A percentile compares a stretch with the other conserved stretches of the same genome.
Conservation (phyloP, 768 basidiomycete species). For the Naganishia vaughanmartiniae region DNA sequence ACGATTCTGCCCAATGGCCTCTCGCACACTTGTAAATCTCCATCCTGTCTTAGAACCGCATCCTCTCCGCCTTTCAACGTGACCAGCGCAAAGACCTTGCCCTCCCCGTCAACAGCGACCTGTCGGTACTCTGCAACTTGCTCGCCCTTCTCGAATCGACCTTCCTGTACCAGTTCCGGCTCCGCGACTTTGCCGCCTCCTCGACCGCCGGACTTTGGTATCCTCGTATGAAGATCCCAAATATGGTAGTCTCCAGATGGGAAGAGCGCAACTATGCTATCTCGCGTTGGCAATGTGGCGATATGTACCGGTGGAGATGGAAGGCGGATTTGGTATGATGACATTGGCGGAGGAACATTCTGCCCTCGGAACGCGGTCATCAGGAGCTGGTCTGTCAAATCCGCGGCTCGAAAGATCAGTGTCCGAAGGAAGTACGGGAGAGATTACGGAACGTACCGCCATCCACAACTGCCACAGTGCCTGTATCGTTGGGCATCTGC, state of each 20-base stretch:
- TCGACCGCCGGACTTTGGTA: constrained; percentile 47
- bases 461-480: constrained; percentile 82
- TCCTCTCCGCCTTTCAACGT: constrained; percentile 5
- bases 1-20: constrained; percentile 8
- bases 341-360: constrained; percentile 99
- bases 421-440: neutral
- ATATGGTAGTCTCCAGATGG: constrained; percentile 66
- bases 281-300: constrained; percentile 61
- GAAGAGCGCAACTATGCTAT: constrained; percentile 68
- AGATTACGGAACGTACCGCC: constrained; percentile 61
- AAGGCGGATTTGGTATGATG: constrained; percentile 59
- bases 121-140: constrained; percentile 32
- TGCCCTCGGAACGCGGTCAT: constrained; percentile 90
- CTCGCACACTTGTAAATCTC: constrained; percentile 23
- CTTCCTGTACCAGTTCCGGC: constrained; percentile 39
- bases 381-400: constrained; percentile 63
- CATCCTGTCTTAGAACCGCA: constrained; percentile 32
- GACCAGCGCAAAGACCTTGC: constrained; percentile 22
- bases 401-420: neutral
- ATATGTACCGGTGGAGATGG: constrained; percentile 63
- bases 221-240: constrained; percentile 67
- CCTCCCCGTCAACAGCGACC: constrained; percentile 28
- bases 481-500: constrained; percentile 69
- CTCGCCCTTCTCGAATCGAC: constrained; percentile 28
- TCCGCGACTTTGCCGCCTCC: constrained; percentile 49